These are phyloP conservation scores for Agrocybe pediades DNA, from an alignment of 768 basidiomycete species.

Conservation along the genomic window DNA sequence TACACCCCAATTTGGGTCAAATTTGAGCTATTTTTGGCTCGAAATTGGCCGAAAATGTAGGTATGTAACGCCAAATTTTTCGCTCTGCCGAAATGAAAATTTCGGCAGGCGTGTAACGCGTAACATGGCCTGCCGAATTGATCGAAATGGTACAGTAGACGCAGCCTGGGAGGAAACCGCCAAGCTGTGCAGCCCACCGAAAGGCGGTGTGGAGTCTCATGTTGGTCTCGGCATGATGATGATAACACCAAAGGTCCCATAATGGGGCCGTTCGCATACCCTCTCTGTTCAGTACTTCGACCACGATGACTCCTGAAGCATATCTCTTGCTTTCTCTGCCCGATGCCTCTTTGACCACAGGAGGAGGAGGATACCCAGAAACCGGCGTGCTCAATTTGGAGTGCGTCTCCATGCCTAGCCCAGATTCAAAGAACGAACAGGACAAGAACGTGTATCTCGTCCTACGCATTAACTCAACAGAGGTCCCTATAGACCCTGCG, in stretches of 20 bases:
- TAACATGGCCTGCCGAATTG: too few relatives aligned
- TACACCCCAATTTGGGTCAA: too few relatives aligned
- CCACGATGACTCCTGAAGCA: constrained; percentile 39
- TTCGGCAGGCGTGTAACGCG: too few relatives aligned
- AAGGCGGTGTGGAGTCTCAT: neutral
- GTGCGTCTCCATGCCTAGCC: constrained; percentile 56
- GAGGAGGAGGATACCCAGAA: constrained; percentile 28
- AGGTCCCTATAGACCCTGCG: constrained; percentile 62
- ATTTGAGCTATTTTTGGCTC: too few relatives aligned
- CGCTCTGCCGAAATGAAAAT: too few relatives aligned
- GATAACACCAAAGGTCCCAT: neutral
- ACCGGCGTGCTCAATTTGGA: constrained; percentile 56
- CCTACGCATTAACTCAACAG: constrained; percentile 53
- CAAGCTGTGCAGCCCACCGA: neutral
- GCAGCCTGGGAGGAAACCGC: neutral
- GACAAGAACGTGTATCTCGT: constrained; percentile 70
- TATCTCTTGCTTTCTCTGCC: constrained; percentile 58
- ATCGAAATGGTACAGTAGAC: too few relatives aligned
- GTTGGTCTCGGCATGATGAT: constrained; percentile 1
- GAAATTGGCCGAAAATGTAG: too few relatives aligned
- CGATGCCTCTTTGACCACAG: constrained; percentile 42
- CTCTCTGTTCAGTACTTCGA: neutral
- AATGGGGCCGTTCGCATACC: neutral
- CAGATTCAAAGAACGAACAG: constrained; percentile 26
- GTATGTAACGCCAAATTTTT: too few relatives aligned